Conservation (phyloP, 305 asterid species). For the Fraxinus baroniana region DNA sequence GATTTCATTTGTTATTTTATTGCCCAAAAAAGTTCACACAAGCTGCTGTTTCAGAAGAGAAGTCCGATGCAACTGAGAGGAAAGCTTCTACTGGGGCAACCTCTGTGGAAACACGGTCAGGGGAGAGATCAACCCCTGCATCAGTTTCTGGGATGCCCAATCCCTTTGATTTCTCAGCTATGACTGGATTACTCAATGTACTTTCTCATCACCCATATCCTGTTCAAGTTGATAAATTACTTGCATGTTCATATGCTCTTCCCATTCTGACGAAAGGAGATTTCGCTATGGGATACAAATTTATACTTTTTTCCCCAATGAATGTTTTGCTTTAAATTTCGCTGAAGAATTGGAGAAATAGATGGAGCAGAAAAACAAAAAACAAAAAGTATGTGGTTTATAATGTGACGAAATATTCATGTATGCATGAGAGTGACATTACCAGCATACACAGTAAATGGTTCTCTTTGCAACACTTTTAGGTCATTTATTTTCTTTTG, state of each 20-base stretch:
- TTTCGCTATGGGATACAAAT: not conserved
- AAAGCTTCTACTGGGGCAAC: slow-evolving; percentile 34
- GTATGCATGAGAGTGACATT: not conserved
- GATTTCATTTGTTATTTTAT: not conserved
- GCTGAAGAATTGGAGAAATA: not conserved
- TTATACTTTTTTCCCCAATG: not conserved
- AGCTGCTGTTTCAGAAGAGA: slow-evolving; percentile 49
- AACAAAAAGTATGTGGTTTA: not conserved
- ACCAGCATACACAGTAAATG: not conserved
- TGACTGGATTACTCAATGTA: slow-evolving; percentile 86
- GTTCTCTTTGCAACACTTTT: not conserved
- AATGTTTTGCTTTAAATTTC: not conserved
- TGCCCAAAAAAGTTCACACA: not conserved
- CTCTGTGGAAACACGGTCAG: slow-evolving; percentile 48
- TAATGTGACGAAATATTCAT: not conserved
- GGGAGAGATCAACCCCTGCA: slow-evolving; percentile 30
- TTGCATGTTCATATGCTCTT: not conserved
- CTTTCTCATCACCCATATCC: not conserved
- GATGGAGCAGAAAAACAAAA: not conserved
- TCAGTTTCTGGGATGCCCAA: slow-evolving; percentile 48
- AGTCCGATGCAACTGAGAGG: slow-evolving; percentile 43
- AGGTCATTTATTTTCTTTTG: not conserved
- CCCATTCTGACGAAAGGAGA: not conserved
- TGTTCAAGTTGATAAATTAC: slow-evolving; percentile 3
- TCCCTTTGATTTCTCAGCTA: slow-evolving; percentile 39